These are phyloP conservation scores for Neurospora terricola DNA, from an alignment of 495 filamentous ascomycete species.

Conservation along the genomic window DNA sequence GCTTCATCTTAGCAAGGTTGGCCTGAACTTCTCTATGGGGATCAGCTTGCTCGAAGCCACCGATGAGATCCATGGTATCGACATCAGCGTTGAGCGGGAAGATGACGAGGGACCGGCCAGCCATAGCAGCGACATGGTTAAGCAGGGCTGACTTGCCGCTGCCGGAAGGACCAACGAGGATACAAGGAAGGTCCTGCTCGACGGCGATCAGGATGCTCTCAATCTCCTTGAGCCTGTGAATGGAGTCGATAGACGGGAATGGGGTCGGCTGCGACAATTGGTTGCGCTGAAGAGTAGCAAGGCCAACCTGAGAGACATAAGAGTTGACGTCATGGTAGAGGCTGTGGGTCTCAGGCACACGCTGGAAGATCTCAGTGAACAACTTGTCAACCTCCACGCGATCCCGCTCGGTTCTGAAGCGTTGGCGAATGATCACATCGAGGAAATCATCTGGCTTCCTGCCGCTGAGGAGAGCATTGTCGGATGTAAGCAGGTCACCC, in stretches of 20 bases:
- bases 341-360: constrained; percentile 41
- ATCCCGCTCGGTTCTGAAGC: constrained; percentile 69
- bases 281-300: constrained; percentile 58
- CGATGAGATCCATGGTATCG: constrained; percentile 93
- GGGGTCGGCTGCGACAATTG: constrained; percentile 42
- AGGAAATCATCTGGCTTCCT: constrained; percentile 58
- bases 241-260: constrained; percentile 44
- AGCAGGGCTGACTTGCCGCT: constrained; percentile 78
- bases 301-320: constrained; percentile 56
- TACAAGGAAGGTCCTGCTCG: constrained; percentile 76
- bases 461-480: constrained; percentile 43
- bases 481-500: constrained; percentile 59
- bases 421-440: constrained; percentile 73
- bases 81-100: constrained; percentile 85
- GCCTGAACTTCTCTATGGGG: constrained; percentile 53
- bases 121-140: constrained; percentile 63
- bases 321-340: constrained; percentile 52
- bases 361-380: constrained; percentile 39
- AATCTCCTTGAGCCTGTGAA: constrained; percentile 52
- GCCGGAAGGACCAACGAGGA: constrained; percentile 77
- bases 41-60: constrained; percentile 93
- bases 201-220: constrained; percentile 85
- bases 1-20: constrained; percentile 43
- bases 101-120: constrained; percentile 62
- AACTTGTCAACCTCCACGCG: constrained; percentile 50